Evolutionary conservation across 2,329 filamentous ascomycete species (phyloP).

Genomic region (Sarocladium kiliense): DNA sequence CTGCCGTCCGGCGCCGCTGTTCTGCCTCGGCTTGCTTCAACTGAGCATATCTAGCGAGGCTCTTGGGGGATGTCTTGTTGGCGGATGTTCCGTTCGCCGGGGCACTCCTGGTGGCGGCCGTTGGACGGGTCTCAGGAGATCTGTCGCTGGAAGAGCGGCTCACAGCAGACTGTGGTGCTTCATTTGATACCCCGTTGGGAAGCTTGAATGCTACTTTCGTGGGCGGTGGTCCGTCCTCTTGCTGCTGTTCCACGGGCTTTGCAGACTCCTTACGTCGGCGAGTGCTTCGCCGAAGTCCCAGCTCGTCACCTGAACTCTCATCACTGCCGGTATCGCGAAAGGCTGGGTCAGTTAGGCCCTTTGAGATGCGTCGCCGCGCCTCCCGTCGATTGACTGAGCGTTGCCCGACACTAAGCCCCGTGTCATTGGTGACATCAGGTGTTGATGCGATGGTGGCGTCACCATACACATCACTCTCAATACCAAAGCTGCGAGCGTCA

Average conservation of each 20-base stretch:
- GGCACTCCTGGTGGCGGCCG: not conserved
- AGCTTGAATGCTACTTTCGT: not conserved
- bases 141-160: not conserved
- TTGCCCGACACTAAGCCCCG: not conserved
- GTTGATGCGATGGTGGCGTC: slow-evolving; percentile 31
- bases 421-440: not conserved
- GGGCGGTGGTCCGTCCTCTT: not conserved
- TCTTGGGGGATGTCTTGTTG: not conserved
- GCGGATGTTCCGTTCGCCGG: not conserved
- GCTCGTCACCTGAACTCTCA: not conserved
- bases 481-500: slow-evolving; percentile 28
- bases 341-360: not conserved
- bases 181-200: not conserved
- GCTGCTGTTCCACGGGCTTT: not conserved
- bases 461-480: slow-evolving; percentile 30
- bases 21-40: not conserved
- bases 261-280: not conserved
- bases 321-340: not conserved
- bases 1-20: not conserved
- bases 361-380: not conserved
- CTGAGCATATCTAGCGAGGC: not conserved
- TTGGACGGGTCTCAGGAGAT: not conserved
- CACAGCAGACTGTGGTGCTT: not conserved
- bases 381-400: not conserved
- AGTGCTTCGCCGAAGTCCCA: not conserved